Evolutionary conservation across 2,329 filamentous ascomycete species (phyloP).

Genomic region (Aspergillus intermedius): DNA sequence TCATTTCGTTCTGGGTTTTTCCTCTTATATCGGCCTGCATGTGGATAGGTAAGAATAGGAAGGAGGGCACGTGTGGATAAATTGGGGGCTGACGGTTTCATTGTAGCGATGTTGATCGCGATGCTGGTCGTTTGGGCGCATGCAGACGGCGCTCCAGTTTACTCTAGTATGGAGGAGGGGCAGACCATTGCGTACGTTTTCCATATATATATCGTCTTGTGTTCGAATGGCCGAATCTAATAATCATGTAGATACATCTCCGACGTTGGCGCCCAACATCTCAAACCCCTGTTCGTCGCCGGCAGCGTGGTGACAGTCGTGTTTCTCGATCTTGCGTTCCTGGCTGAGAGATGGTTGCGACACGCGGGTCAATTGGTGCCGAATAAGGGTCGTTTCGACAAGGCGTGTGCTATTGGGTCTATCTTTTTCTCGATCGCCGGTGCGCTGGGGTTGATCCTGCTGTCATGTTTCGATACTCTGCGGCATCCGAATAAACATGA

Average conservation of each 20-base stretch:
- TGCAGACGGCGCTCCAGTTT: slow-evolving; percentile 46
- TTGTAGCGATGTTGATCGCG: slow-evolving; percentile 50
- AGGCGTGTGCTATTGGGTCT: slow-evolving; percentile 31
- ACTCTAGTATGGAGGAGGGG: slow-evolving; percentile 44
- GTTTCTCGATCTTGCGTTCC: slow-evolving; percentile 73
- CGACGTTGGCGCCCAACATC: slow-evolving; percentile 52
- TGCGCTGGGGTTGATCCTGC: slow-evolving; percentile 70
- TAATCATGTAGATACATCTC: slow-evolving; percentile 34
- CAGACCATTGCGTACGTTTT: slow-evolving; percentile 49
- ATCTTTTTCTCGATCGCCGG: slow-evolving; percentile 64
- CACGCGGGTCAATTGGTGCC: slow-evolving; percentile 71
- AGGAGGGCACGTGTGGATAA: background rate
- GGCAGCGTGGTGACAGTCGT: slow-evolving; percentile 61
- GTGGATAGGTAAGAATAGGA: slow-evolving; percentile 43
- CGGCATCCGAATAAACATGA: slow-evolving; percentile 62
- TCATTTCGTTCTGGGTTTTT: slow-evolving; percentile 47
- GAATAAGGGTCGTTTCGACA: slow-evolving; percentile 51
- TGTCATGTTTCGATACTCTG: slow-evolving; percentile 81
- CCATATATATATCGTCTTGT: background rate
- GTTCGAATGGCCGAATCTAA: background rate
- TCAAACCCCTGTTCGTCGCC: slow-evolving; percentile 59
- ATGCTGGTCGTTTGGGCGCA: slow-evolving; percentile 55
- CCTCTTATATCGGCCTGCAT: slow-evolving; percentile 53
- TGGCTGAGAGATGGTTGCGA: slow-evolving; percentile 76
- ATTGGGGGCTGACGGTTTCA: background rate